Conservation (phyloP, 176 grass and related monocot genomes). For the Bonia amplexicaulis region DNA sequence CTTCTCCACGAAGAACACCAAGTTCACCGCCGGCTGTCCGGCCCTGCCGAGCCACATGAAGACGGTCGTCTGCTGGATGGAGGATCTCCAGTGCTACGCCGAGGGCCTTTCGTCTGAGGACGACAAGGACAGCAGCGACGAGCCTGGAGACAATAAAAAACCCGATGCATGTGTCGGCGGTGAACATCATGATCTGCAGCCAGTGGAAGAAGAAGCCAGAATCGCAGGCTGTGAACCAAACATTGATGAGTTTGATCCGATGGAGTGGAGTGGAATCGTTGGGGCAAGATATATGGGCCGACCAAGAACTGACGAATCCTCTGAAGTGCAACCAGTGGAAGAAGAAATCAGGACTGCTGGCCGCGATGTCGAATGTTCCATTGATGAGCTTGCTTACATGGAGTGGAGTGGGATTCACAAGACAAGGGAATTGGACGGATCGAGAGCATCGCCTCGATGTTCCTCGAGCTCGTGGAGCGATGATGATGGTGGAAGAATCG, state of each 20-base stretch:
- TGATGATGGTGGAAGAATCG: not conserved
- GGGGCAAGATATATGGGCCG: not conserved
- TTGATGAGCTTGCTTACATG: conserved; percentile 7
- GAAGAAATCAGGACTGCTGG: not conserved
- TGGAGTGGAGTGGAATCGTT: not conserved
- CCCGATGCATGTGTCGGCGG: not conserved
- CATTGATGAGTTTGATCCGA: not conserved
- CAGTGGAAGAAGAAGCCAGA: not conserved
- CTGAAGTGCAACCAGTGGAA: not conserved
- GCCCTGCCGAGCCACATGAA: conserved; percentile 72
- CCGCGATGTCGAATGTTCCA: conserved; percentile 8
- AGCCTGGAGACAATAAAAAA: conserved; percentile 13
- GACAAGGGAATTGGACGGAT: not conserved
- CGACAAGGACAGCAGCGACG: not conserved
- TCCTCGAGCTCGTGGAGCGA: not conserved
- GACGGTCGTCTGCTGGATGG: conserved; percentile 43
- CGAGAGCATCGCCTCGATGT: conserved; percentile 19
- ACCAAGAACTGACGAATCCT: not conserved
- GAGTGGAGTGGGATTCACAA: not conserved
- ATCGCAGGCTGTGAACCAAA: not conserved
- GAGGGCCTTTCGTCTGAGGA: conserved; percentile 20
- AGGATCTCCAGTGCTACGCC: conserved; percentile 59
- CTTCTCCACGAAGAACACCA: conserved; percentile 77
- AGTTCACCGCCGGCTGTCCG: conserved; percentile 56
- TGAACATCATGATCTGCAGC: not conserved